Percentiles rank a stretch among this genome's conserved stretches.
These are phyloP conservation scores for Eragrostis curvula DNA, from an alignment of 176 grass and related monocot species.

Conservation along the genomic window DNA sequence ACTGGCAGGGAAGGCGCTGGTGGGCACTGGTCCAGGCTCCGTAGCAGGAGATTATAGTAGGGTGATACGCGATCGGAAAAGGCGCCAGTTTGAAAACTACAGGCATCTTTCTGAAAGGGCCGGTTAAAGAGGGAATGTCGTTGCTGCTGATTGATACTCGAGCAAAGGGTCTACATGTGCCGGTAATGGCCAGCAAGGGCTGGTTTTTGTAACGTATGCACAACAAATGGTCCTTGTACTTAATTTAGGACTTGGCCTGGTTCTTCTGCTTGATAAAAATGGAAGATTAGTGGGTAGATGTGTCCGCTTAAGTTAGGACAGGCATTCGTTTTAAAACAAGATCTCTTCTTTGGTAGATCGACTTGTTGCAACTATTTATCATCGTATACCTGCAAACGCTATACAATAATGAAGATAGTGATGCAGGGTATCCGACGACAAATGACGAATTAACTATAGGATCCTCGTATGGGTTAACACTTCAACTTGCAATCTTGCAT, in stretches of 20 bases:
- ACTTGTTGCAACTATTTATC: too few species aligned
- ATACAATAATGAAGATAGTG: neutral
- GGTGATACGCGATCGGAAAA: conserved; percentile 1
- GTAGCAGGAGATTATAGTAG: neutral
- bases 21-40: neutral
- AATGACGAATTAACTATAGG: neutral
- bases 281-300: conserved; percentile 31
- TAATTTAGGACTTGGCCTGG: conserved; percentile 22
- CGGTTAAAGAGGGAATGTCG: neutral
- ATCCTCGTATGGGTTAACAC: too few species aligned
- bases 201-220: conserved; percentile 28
- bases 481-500: too few species aligned
- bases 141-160: conserved; percentile 18
- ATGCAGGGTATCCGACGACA: neutral
- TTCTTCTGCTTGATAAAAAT: neutral
- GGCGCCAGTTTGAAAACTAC: conserved; percentile 1
- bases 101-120: neutral
- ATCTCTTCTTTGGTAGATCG: neutral
- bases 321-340: conserved; percentile 2
- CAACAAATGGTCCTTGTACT: neutral
- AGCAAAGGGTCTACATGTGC: conserved; percentile 28
- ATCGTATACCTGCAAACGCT: neutral
- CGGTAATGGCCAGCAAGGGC: conserved; percentile 36
- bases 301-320: conserved; percentile 1
- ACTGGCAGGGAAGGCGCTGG: neutral